Evolutionary conservation across 1,284 basidiomycete species (phyloP).

Genomic region (Ceratobasidium sp.): DNA sequence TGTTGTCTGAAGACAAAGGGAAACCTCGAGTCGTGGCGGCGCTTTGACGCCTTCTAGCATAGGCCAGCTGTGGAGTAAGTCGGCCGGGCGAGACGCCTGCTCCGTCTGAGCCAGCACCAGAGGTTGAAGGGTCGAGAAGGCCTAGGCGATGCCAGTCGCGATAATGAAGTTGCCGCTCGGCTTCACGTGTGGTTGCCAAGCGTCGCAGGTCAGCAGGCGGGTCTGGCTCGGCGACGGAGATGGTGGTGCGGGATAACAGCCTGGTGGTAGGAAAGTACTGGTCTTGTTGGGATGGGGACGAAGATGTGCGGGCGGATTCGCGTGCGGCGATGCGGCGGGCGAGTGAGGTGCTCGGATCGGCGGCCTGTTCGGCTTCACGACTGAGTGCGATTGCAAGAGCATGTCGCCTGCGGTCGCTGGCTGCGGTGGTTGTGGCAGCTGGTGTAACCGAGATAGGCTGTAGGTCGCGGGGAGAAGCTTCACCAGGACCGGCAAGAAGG

Average conservation of each 20-base stretch:
- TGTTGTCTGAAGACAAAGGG: slow-evolving; percentile 8
- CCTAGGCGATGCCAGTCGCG: slow-evolving; percentile 41
- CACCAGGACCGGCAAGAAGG: neutral
- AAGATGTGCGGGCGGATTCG: slow-evolving; percentile 2
- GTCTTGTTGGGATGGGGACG: slow-evolving; percentile 17
- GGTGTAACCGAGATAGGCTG: neutral
- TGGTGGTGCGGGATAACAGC: slow-evolving; percentile 27
- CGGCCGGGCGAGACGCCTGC: slow-evolving; percentile 26
- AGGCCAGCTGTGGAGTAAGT: slow-evolving; percentile 7
- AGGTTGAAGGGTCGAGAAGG: slow-evolving; percentile 32
- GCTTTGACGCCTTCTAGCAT: slow-evolving; percentile 36
- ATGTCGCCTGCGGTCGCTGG: slow-evolving; percentile 27
- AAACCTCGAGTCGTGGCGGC: slow-evolving; percentile 18
- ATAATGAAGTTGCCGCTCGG: slow-evolving; percentile 40
- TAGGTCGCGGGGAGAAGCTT: neutral
- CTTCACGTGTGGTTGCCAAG: slow-evolving; percentile 40
- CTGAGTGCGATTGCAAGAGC: slow-evolving; percentile 20
- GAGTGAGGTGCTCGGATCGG: slow-evolving; percentile 35
- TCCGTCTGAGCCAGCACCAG: slow-evolving; percentile 10
- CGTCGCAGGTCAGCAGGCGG: slow-evolving; percentile 35
- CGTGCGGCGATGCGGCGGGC: slow-evolving; percentile 38
- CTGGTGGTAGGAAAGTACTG: slow-evolving; percentile 23
- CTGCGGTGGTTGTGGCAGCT: neutral
- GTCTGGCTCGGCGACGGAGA: slow-evolving; percentile 39
- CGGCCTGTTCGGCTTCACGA: slow-evolving; percentile 28